Evolutionary conservation across 805 yeast genomes (phyloP), one percentile per base, ranked within the genome.

Genomic region (Starmerella gropengiesseri): DNA sequence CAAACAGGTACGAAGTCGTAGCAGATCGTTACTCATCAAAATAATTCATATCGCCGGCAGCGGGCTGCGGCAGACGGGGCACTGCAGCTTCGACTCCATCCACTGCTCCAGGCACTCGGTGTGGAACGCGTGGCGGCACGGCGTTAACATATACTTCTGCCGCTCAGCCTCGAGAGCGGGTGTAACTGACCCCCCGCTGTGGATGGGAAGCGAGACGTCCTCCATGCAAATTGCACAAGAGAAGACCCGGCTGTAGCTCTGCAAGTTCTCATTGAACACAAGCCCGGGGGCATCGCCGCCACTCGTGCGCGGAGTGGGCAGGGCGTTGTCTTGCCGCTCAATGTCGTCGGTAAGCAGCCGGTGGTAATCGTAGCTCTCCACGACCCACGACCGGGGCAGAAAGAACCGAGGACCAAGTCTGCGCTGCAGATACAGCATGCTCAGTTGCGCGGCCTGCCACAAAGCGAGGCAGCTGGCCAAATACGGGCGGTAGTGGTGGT

Each of bases 71-170:
- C 37, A 34, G 8, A 34, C 37, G 3, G 37, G 37, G 20, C 37
- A 34, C 37, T 34, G 37, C 14, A 34, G 28, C 20, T 34, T 34
- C 37, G 37, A 34, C 29, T 34, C 37, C 37, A 34, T 34, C 37
- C 37, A 34, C 8, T 34, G 37, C 28, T 34, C 37, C 9, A 34
- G 25, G 13, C 37, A 34, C n/a, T 34, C 37, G 5, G 37, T 34
- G 11, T 34, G 37, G 21, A 34, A 34, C 12, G 18, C 37, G 11
- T 34, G 37, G 20, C 37, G 19, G 20, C 37, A 34, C 7, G 37
- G 37, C 4, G 37, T 34, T 7, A 34, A 22, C 37, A 34, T 34
- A 14, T 34, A 34, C 11, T 34, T 34, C 28, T 34, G 37, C 11
- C 37, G 37, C 20, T 34, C 37, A 4, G 16, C 29, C 14, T 34